phyloP scores from a whole-genome alignment of 2,329 filamentous ascomycete genomes.

The Exophiala sp. region DNA sequence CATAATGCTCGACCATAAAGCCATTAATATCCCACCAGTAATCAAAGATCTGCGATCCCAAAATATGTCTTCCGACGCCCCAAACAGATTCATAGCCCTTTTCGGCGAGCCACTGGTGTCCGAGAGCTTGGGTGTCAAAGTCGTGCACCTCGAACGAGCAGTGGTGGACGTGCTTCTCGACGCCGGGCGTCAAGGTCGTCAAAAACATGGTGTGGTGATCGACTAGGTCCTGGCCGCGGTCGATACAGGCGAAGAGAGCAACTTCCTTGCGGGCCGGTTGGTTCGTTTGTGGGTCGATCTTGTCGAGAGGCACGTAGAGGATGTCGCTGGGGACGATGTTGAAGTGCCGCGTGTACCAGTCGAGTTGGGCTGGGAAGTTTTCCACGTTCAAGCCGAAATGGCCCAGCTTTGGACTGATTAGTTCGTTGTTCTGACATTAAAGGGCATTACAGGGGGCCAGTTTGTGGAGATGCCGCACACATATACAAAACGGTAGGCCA shows the following conservation, averaged over 20 bases:
- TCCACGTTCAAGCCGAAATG: constrained; percentile 43
- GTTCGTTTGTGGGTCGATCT: constrained; percentile 16
- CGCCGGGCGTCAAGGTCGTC: constrained; percentile 23
- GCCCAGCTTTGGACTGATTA: too few relatives aligned
- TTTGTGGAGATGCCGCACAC: too few relatives aligned
- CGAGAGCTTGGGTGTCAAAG: constrained; percentile 64
- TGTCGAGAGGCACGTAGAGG: constrained; percentile 33
- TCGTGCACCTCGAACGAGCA: constrained; percentile 65
- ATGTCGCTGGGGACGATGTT: constrained; percentile 46
- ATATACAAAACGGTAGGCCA: too few relatives aligned
- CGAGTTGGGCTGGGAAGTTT: constrained; percentile 35
- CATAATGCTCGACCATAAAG: constrained; percentile 65
- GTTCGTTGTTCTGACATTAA: too few relatives aligned
- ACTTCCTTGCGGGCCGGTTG: constrained; percentile 29
- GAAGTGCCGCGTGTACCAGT: constrained; percentile 45
- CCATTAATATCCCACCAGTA: constrained; percentile 42
- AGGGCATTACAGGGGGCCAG: not conserved
- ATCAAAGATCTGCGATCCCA: constrained; percentile 67
- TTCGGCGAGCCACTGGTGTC: constrained; percentile 62
- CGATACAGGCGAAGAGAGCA: constrained; percentile 47
- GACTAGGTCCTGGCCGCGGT: constrained; percentile 42
- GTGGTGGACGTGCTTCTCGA: constrained; percentile 57
- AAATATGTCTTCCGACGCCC: constrained; percentile 65
- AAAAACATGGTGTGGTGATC: constrained; percentile 54
- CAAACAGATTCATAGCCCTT: constrained; percentile 61